These are phyloP conservation scores for Neostapfia colusana DNA, from an alignment of 176 grass and related monocot species.

Conservation along the genomic window DNA sequence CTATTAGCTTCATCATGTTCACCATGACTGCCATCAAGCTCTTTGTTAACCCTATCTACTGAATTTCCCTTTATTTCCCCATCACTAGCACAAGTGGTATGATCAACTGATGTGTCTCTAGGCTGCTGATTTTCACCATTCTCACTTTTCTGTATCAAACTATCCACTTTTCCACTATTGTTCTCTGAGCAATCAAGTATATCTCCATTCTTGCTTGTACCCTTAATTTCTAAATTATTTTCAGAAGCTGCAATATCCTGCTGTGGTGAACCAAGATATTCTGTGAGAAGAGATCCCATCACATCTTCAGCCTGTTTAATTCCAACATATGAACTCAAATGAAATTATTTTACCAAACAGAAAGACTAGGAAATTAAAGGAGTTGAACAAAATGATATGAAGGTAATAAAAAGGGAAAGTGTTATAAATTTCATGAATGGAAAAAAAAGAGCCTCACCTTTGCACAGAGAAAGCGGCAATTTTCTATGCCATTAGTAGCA, in stretches of 20 bases:
- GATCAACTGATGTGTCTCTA: background rate
- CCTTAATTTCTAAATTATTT: conserved; percentile 31
- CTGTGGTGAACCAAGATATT: conserved; percentile 80
- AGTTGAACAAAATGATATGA: background rate
- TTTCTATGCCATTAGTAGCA: conserved; percentile 72
- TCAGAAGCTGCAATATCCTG: conserved; percentile 37
- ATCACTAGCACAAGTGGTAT: conserved; percentile 23
- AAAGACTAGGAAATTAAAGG: background rate
- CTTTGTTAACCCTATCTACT: conserved; percentile 32
- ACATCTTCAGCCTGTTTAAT: conserved; percentile 84
- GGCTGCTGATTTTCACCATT: conserved; percentile 32
- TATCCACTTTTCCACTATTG: conserved; percentile 33
- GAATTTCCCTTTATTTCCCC: conserved; percentile 34
- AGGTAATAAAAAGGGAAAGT: conserved; percentile 9
- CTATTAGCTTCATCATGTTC: conserved; percentile 19
- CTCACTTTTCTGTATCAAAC: conserved; percentile 11
- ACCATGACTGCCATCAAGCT: conserved; percentile 41
- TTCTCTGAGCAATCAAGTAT: conserved; percentile 10
- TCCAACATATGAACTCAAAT: conserved; percentile 36
- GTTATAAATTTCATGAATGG: background rate
- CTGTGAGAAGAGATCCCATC: conserved; percentile 70
- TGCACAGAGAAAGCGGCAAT: conserved; percentile 79
- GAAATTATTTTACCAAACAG: conserved; percentile 15
- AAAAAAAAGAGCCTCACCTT: conserved; percentile 57
- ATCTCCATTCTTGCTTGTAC: conserved; percentile 26